Evolutionary conservation across 2,329 filamentous ascomycete species (phyloP), one percentile per base, ranked within the genome.

Genomic region (Pseudocercospora macadamiae): DNA sequence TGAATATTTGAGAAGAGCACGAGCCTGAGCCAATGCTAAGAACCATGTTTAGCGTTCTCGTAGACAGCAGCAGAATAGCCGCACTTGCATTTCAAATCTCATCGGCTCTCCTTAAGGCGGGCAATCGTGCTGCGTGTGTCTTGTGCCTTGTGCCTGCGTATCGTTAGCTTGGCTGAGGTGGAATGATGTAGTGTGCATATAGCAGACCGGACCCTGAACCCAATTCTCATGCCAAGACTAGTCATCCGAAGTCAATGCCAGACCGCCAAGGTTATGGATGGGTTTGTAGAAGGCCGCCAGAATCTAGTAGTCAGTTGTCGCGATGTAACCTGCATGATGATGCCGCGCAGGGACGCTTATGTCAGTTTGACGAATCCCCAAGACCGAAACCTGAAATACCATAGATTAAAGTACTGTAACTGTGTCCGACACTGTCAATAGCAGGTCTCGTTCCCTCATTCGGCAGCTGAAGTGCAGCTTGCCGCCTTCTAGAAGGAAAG

Each of bases 401-500:
- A n/a, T n/a, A n/a, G n/a, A n/a, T n/a, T n/a, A n/a, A n/a, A n/a
- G n/a, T n/a, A n/a, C n/a, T n/a, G n/a, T n/a, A n/a, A n/a, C n/a
- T n/a, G n/a, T n/a, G n/a, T n/a, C n/a, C n/a, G n/a, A n/a, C n/a
- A n/a, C n/a, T n/a, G n/a, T n/a, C n/a, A n/a, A n/a, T n/a, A n/a
- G n/a, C n/a, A n/a, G n/a, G n/a, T n/a, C n/a, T n/a, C n/a, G n/a
- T n/a, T n/a, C n/a, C n/a, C n/a, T n/a, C n/a, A n/a, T 28, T 1
- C 16, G n/a, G 51, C 19, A 37, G 26, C n/a, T 25, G 7, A 44
- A 16, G 18, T 30, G 10, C 19, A 25, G 14, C 42, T 34, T 48
- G 26, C 19, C 39, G 34, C 14, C 14, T 57, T 60, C 58, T 54
- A 34, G 58, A 60, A 54, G 34, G 51, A 54, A 60, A 60, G 58